phyloP scores from a whole-genome alignment of 768 basidiomycete genomes.

The Serendipita sp. region DNA sequence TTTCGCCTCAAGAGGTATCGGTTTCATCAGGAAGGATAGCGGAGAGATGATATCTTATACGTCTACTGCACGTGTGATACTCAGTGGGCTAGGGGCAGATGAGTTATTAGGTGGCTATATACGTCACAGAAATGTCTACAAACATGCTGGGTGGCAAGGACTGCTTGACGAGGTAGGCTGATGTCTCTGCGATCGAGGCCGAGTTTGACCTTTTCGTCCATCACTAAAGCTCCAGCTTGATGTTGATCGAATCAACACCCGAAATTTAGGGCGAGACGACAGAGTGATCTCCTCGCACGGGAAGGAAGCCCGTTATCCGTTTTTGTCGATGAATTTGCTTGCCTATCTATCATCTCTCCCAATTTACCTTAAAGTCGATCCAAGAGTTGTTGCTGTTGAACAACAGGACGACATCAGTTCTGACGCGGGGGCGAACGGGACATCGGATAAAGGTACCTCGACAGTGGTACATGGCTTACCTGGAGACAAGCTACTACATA shows the following conservation, averaged over 20 bases:
- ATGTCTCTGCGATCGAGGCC: neutral
- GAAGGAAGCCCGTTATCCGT: constrained; percentile 85
- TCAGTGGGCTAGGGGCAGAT: constrained; percentile 89
- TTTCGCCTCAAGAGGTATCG: constrained; percentile 75
- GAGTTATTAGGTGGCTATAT: constrained; percentile 91
- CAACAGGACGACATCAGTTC: neutral
- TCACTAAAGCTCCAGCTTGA: constrained; percentile 65
- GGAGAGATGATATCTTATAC: constrained; percentile 29
- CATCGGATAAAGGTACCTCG: neutral
- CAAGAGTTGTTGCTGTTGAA: constrained; percentile 26
- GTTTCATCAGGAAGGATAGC: constrained; percentile 30
- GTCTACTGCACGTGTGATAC: constrained; percentile 62
- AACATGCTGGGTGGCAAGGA: constrained; percentile 49
- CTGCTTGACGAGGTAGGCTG: constrained; percentile 59
- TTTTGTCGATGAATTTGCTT: constrained; percentile 66
- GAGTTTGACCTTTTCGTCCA: constrained; percentile 6
- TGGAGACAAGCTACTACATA: constrained; percentile 79
- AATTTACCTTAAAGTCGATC: constrained; percentile 70
- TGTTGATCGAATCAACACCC: constrained; percentile 65
- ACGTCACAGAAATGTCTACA: constrained; percentile 67
- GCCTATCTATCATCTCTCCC: constrained; percentile 63
- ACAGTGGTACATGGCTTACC: constrained; percentile 34
- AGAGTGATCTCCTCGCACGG: constrained; percentile 82
- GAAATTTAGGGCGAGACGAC: constrained; percentile 91
- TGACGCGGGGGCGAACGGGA: neutral